Base-by-base conservation (phyloP, 2,329 filamentous ascomycete species). In the Ambrosiella beaveri region DNA sequence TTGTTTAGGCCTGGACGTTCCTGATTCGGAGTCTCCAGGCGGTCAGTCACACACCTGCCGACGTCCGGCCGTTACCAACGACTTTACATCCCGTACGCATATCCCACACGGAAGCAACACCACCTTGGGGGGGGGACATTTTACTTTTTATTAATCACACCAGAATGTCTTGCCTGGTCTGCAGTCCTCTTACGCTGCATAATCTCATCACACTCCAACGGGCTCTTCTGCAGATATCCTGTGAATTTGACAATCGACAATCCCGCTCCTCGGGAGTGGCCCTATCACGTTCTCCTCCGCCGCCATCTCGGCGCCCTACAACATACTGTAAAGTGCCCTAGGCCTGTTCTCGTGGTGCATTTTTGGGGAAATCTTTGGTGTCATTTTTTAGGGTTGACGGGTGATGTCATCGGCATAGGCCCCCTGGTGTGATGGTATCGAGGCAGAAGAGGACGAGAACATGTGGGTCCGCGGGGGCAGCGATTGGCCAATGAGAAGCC, bases 1-100 rank as follows among this genome's bases (percentile, higher is more conserved):
- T 57, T 40, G n/a, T 57, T 57, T 51, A 37, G 37, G 56, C 56
- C 45, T 57, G 44, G 56, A 57, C 56, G 56, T 57, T 50, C 56
- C 56, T 41, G n/a, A 57, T 57, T 57, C 39, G 56, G 56, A 19
- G 47, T 11, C 35, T 51, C 47, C 19, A 51, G 17, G 47, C 47
- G 47, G 47, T 27, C 27, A 27, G 39, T n/a, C 39, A 41, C 39
- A 41, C 39, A 41, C 39, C 39, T 27, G 27, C 27, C 27, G 27
- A 27, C 27, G 2, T 27, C 27, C 27, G 27, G 27, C 27, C 27
- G 27, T 27, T 27, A 27, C 27, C 27, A 27, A 27, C 27, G 27
- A 27, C 27, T 27, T 27, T 4, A 27, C 27, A 27, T 27, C 27
- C 27, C 27, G 27, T 27, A 27, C 27, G 27, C 27, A 27, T 27